These are phyloP conservation scores for Arthroderma uncinatum DNA, from an alignment of 2,329 filamentous ascomycete species.

Conservation along the genomic window DNA sequence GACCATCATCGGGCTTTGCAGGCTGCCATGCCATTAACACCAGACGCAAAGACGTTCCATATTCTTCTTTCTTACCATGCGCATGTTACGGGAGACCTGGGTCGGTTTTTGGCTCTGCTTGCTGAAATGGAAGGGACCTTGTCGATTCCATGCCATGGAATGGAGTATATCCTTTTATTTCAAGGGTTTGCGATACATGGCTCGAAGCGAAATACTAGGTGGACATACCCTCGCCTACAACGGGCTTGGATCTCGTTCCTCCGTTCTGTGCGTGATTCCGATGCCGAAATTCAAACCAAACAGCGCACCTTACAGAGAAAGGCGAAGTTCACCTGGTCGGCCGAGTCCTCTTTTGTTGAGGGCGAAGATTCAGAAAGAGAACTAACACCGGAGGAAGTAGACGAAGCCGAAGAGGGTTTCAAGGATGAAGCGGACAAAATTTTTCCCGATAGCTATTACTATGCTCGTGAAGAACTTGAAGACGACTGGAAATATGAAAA, in stretches of 20 bases:
- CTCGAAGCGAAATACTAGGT: conserved; percentile 52
- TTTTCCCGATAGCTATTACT: neutral
- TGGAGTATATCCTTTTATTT: conserved; percentile 70
- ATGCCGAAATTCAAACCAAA: conserved; percentile 18
- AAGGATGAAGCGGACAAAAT: neutral
- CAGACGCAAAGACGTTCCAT: conserved; percentile 67
- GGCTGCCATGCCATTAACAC: conserved; percentile 52
- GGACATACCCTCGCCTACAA: conserved; percentile 60
- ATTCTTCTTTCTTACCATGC: conserved; percentile 69
- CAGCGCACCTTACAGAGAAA: conserved; percentile 10
- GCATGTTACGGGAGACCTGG: conserved; percentile 56
- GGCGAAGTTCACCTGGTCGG: conserved; percentile 13
- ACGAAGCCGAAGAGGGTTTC: neutral
- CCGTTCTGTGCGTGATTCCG: conserved; percentile 29
- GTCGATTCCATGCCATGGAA: conserved; percentile 57
- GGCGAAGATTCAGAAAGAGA: neutral
- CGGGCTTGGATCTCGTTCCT: conserved; percentile 57
- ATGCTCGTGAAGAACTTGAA: conserved; percentile 9
- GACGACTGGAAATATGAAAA: conserved; percentile 28
- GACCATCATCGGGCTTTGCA: conserved; percentile 53
- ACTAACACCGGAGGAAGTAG: neutral
- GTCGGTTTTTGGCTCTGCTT: conserved; percentile 58
- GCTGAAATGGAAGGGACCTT: conserved; percentile 64
- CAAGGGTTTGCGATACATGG: conserved; percentile 71
- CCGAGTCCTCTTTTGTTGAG: neutral